A percentile compares a stretch with the other conserved stretches of the same genome.
phyloP scores from a whole-genome alignment of 2,329 filamentous ascomycete genomes.

The Lachnellula suecica region DNA sequence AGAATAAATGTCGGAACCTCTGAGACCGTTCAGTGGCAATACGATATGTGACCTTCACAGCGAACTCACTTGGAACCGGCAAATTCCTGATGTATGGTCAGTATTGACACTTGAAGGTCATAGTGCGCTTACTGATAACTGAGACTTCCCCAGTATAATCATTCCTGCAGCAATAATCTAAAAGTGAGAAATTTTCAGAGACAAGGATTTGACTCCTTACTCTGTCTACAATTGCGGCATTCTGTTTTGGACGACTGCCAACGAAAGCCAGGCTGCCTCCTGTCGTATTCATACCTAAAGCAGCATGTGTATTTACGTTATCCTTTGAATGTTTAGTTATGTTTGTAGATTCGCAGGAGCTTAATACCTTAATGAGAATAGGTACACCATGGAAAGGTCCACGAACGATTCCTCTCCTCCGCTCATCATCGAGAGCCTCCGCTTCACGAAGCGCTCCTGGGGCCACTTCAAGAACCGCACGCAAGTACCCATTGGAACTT shows the following conservation, averaged over 20 bases:
- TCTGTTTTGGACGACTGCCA: conserved; percentile 42
- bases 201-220: not conserved
- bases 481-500: conserved; percentile 6
- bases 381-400: conserved; percentile 72
- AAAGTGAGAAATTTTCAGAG: not conserved
- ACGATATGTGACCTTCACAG: no score
- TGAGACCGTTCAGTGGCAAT: no score
- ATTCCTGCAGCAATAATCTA: conserved; percentile 12
- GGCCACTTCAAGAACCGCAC: conserved; percentile 3
- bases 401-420: conserved; percentile 50
- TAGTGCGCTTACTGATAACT: conserved; percentile 6
- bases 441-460: not conserved
- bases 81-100: conserved; percentile 4
- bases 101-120: not conserved
- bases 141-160: conserved; percentile 18
- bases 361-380: conserved; percentile 65
- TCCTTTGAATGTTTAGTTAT: conserved; percentile 2
- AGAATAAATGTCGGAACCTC: not conserved
- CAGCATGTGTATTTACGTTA: conserved; percentile 58
- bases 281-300: conserved; percentile 68
- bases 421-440: conserved; percentile 50
- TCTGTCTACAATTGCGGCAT: conserved; percentile 5
- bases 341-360: not conserved
- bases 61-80: not conserved
- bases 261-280: conserved; percentile 66